Evolutionary conservation across 1,139 yeast species (phyloP).

Genomic region (Scheffersomyces illinoinensis): DNA sequence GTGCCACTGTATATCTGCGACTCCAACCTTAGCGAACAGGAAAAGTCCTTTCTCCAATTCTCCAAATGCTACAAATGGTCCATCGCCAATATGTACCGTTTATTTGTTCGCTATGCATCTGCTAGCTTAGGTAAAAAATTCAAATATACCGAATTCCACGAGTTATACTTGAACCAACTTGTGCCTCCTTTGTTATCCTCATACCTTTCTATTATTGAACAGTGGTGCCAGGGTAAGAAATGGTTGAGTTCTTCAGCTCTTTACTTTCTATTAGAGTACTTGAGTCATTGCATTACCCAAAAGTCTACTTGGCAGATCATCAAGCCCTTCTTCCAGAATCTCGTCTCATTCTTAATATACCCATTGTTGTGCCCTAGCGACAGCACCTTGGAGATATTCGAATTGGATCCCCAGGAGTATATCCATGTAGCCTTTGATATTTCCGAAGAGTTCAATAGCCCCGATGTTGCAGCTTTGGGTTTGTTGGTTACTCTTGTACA

Average conservation of each 20-base stretch:
- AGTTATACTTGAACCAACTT: conserved; percentile 51
- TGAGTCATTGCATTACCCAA: conserved; percentile 69
- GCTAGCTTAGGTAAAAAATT: conserved; percentile 48
- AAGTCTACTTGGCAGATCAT: conserved; percentile 71
- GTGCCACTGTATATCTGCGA: conserved; percentile 47
- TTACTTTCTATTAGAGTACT: conserved; percentile 65
- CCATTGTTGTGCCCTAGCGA: conserved; percentile 78
- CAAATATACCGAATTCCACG: conserved; percentile 51
- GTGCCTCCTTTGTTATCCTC: conserved; percentile 73
- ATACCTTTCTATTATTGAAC: conserved; percentile 65
- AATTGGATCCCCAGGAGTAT: conserved; percentile 88
- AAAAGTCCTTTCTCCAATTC: conserved; percentile 38
- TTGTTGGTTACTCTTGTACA: conserved; percentile 65
- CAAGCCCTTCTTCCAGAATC: conserved; percentile 65
- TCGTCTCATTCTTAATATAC: conserved; percentile 72
- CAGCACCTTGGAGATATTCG: conserved; percentile 71
- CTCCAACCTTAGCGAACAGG: conserved; percentile 29
- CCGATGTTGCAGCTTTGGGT: conserved; percentile 70
- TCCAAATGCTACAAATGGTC: conserved; percentile 90
- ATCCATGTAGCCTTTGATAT: conserved; percentile 77
- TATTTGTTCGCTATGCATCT: conserved; percentile 76
- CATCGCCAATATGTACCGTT: conserved; percentile 70
- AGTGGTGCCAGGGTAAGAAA: conserved; percentile 63
- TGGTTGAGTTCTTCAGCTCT: conserved; percentile 75
- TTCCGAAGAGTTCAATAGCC: conserved; percentile 57